Percentiles rank a stretch among this genome's conserved stretches.
These are phyloP conservation scores for Xerocomellus chrysenteron DNA, from an alignment of 768 basidiomycete genomes.

Conservation along the genomic window DNA sequence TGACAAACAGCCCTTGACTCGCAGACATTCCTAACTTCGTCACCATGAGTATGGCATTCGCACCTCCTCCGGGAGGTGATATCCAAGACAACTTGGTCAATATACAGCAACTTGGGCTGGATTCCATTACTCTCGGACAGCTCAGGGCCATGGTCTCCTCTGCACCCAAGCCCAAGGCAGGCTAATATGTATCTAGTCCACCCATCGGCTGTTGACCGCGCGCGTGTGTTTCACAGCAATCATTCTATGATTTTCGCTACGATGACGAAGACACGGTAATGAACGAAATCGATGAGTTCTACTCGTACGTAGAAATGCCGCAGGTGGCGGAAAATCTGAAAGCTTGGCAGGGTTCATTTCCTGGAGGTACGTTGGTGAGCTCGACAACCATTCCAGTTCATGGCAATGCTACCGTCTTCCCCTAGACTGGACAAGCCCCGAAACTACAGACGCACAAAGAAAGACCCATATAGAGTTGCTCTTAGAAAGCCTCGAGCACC, in stretches of 20 bases:
- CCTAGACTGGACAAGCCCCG: constrained; percentile 72
- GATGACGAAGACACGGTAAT: constrained; percentile 96
- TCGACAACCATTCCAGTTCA: not conserved
- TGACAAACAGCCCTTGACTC: constrained; percentile 22
- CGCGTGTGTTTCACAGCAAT: constrained; percentile 55
- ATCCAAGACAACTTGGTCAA: constrained; percentile 31
- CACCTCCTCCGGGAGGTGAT: constrained; percentile 28
- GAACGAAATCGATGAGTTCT: constrained; percentile 97
- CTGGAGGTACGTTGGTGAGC: constrained; percentile 53
- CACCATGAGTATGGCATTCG: constrained; percentile 35
- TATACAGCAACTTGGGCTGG: constrained; percentile 46
- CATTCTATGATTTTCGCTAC: constrained; percentile 88
- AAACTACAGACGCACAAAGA: constrained; percentile 56
- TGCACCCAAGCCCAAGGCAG: constrained; percentile 73
- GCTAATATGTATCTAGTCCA: constrained; percentile 18
- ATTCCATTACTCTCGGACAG: constrained; percentile 81
- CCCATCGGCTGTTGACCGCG: constrained; percentile 18
- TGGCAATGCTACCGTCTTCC: not conserved
- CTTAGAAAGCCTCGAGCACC: constrained; percentile 85
- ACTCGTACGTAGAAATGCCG: constrained; percentile 93
- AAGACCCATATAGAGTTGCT: constrained; percentile 76
- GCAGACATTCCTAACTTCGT: not conserved
- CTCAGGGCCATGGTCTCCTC: constrained; percentile 70
- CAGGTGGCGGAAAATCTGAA: constrained; percentile 85
- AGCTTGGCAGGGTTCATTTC: constrained; percentile 84